phyloP scores from a whole-genome alignment of 768 basidiomycete species.

The Agrocybe pediades region DNA sequence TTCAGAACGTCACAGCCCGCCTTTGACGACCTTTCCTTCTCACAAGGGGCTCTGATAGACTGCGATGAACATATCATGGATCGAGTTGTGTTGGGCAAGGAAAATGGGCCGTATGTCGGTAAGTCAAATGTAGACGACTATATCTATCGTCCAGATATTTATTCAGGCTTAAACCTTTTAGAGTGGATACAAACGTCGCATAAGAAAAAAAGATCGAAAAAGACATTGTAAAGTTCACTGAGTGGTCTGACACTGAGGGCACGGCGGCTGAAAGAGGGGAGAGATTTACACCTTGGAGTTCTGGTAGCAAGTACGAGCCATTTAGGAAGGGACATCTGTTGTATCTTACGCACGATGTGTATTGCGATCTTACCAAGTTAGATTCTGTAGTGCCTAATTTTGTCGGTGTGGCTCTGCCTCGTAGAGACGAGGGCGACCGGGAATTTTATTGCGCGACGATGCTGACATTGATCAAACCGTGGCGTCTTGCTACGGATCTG shows the following conservation, averaged over 20 bases:
- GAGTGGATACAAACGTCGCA: neutral
- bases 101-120: neutral
- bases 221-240: neutral
- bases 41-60: neutral
- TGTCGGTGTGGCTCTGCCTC: slow-evolving; percentile 24
- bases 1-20: neutral
- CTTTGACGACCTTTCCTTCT: too few relatives aligned
- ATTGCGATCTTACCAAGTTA: neutral
- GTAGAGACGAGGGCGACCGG: slow-evolving; percentile 26
- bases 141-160: neutral
- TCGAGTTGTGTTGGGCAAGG: neutral
- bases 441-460: slow-evolving; percentile 32
- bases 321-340: slow-evolving; percentile 1
- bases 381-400: slow-evolving; percentile 24
- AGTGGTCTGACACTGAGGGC: neutral
- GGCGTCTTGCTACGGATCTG: slow-evolving; percentile 12
- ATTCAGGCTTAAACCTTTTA: neutral
- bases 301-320: neutral
- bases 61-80: neutral
- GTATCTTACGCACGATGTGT: slow-evolving; percentile 4
- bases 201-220: neutral
- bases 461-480: slow-evolving; percentile 29
- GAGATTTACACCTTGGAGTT: too few relatives aligned
- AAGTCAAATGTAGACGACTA: neutral
- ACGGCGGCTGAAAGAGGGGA: neutral